Base-by-base conservation (phyloP, 2,329 filamentous ascomycete species). In the Curvularia sp. region DNA sequence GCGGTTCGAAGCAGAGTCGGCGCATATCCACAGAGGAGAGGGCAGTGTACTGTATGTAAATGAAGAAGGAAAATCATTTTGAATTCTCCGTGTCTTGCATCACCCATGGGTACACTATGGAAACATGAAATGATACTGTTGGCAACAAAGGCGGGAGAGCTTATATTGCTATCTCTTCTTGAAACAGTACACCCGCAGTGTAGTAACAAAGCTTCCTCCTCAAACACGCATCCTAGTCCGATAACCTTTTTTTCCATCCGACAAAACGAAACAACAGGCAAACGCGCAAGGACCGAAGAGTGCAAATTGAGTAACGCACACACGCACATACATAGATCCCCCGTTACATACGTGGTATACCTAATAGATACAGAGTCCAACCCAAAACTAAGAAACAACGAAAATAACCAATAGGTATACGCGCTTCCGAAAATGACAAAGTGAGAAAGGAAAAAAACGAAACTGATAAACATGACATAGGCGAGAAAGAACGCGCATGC, bases 361-460 rank as follows among this genome's bases (percentile, higher is more conserved):
- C 64, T 62, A 56, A 67, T 70, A 67, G 60, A 68, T 59, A 60
- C 53, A 62, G 42, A 42, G 25, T 28, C 48, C 54, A 43, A 38
- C 59, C 60, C 60, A 49, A 61, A 59, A 10, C 43, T 63, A 50
- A 58, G 19, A 21, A 19, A 45, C 9, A 46, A 30, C 9, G n/a
- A 32, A 46, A 19, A 71, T 27, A 57, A 49, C 36, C 53, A 58
- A 49, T 32, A 77, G 71, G 72, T 76, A 76, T 76, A 64, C 71
- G 68, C 71, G 57, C 43, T 62, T 59, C 54, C 30, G 23, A 49
- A 9, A 43, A 21, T 45, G 25, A 49, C 28, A 65, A 9, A 28
- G 1, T 46, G 43, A 32, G 18, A 46, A 9, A n/a, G 21, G 7
- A 46, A 28, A 28, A 49, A 60, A 58, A 28, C 47, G 38, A 53